phyloP scores from a whole-genome alignment of 768 basidiomycete genomes.

The Coprinopsis sp. region DNA sequence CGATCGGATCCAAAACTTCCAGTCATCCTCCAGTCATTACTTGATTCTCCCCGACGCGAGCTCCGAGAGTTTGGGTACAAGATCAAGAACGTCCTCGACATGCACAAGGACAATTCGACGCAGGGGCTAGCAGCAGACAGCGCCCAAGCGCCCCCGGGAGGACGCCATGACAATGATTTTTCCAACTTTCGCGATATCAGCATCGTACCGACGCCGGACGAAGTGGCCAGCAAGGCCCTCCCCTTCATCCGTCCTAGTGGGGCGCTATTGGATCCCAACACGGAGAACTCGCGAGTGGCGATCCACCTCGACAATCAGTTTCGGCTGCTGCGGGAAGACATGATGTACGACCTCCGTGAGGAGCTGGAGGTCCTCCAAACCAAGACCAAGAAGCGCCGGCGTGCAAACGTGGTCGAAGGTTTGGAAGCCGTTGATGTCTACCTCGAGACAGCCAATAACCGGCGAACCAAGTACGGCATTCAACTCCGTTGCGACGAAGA shows the following conservation, averaged over 20 bases:
- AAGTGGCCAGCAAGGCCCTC: constrained; percentile 38
- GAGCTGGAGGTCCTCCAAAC: constrained; percentile 48
- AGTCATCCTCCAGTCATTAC: constrained; percentile 24
- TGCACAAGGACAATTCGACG: neutral
- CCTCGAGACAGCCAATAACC: constrained; percentile 21
- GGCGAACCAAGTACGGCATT: constrained; percentile 36
- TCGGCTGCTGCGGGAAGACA: constrained; percentile 59
- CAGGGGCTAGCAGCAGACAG: neutral
- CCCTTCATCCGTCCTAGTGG: constrained; percentile 47
- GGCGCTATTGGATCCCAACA: constrained; percentile 39
- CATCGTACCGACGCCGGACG: constrained; percentile 62
- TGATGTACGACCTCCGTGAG: constrained; percentile 54
- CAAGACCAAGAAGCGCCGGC: constrained; percentile 30
- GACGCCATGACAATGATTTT: constrained; percentile 69
- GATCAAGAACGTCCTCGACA: constrained; percentile 30
- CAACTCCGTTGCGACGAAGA: constrained; percentile 32
- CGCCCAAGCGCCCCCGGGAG: constrained; percentile 44
- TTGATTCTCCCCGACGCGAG: constrained; percentile 12
- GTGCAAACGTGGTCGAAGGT: constrained; percentile 35
- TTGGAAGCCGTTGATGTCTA: constrained; percentile 35
- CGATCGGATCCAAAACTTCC: constrained; percentile 32
- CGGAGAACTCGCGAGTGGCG: constrained; percentile 31
- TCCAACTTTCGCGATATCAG: constrained; percentile 53
- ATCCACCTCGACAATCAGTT: constrained; percentile 64
- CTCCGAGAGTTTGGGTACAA: constrained; percentile 29